Base-by-base conservation (phyloP, 495 filamentous ascomycete genomes). In the Penicillium pancosmium region DNA sequence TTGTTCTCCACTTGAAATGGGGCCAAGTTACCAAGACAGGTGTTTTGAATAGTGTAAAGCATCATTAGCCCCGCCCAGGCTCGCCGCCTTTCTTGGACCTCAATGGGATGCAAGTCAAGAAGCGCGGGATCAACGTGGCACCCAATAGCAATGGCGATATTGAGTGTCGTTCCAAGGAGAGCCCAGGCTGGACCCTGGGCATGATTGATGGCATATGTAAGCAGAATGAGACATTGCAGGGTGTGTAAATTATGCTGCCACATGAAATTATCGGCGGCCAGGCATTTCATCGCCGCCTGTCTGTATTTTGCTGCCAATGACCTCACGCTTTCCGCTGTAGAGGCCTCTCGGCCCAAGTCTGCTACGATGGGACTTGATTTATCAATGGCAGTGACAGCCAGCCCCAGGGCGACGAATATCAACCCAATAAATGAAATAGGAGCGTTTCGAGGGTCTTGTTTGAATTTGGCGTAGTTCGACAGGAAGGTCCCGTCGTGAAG, bases 61-160 rank as follows among this genome's bases (percentile, higher is more conserved):
- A 59, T 56, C 56, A 56, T 59, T 12, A 64, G 21, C 1, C 41
- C 57, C 9, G 54, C 47, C 62, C 62, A 65, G n/a, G 31, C 54
- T 47, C 62, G 44, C 13, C 59, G 54, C 13, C 54, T 49, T 41
- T 62, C 59, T 41, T 62, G 27, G 3, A 23, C 54, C 15, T 56
- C 54, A 16, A 62, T 34, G 34, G 21, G 19, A 23, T 6, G 11
- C 49, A 57, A 15, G n/a, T 56, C 43, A 23, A 62, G 44, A 5
- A 13, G 16, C n/a, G 36, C 54, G 10, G 59, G 59, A 34, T 62
- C 59, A 53, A 62, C 54, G 23, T 56, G 54, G 23, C 59, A 62
- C 12, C 53, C 59, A 9, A 62, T 56, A 1, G 59, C 35, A 12
- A 57, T 47, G n/a, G 59, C 59, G 21, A 62, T 56, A 35, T 57